Conservation (phyloP, 768 basidiomycete genomes). For the Rhodotorula graminis region DNA sequence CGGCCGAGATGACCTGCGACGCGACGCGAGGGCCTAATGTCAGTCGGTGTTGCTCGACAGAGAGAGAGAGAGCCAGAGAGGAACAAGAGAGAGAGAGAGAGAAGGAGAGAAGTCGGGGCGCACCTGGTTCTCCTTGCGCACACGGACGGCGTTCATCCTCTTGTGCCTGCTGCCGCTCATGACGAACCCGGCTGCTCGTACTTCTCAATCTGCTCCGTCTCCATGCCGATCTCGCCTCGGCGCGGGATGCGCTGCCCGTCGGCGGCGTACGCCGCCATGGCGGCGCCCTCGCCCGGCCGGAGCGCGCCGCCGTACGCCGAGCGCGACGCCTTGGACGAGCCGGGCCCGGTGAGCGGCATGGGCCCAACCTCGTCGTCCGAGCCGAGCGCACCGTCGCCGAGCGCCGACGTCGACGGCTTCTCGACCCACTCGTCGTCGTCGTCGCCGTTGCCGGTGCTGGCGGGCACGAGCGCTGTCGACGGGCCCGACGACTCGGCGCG, state of each 20-base stretch:
- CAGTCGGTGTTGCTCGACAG: neutral
- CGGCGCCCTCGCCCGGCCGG: constrained; percentile 88
- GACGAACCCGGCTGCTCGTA: constrained; percentile 91
- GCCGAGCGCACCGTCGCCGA: neutral
- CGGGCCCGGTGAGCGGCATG: constrained; percentile 18
- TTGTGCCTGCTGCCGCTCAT: constrained; percentile 94
- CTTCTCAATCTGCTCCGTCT: constrained; percentile 75
- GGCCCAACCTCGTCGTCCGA: constrained; percentile 36
- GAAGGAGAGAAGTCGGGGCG: neutral
- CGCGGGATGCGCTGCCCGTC: constrained; percentile 88
- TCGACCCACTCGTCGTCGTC: constrained; percentile 47
- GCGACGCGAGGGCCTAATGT: neutral
- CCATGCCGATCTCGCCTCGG: constrained; percentile 95
- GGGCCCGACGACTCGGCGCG: neutral
- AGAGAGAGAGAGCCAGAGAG: no score
- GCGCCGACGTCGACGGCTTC: constrained; percentile 38
- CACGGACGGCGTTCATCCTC: constrained; percentile 97
- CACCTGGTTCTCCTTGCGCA: constrained; percentile 93
- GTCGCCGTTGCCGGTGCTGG: constrained; percentile 44
- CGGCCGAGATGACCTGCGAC: constrained; percentile 79
- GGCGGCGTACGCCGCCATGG: constrained; percentile 93
- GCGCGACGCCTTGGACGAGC: neutral
- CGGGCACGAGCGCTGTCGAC: neutral
- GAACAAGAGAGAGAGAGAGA: no score
- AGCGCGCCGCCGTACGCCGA: constrained; percentile 72